Base-by-base conservation (phyloP, 768 basidiomycete genomes). In the Boletus tomentosulus region DNA sequence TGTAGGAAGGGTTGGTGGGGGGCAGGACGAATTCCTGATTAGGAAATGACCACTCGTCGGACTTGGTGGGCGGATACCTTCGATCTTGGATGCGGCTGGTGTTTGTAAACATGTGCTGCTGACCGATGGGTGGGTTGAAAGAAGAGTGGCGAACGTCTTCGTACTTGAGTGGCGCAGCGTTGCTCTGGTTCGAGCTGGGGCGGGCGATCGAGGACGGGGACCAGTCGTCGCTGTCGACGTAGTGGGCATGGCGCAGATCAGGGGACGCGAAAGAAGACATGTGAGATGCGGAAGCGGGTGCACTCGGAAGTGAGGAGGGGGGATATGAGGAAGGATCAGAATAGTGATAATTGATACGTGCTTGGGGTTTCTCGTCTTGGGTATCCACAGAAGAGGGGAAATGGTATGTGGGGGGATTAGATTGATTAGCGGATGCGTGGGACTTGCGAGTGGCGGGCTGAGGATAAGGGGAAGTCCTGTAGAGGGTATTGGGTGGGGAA, bases 21-120 rank as follows among this genome's bases (percentile, higher is more conserved):
- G 70, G 65, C 57, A 82, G 69, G 54, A 81, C 75, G 67, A 79
- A 85, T 46, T 86, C 84, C 61, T 72, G 71, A 66, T 74, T 76
- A 52, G 84, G 79, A 71, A 86, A 87, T 48, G 75, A 74, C 88
- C 87, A 89, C 58, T 87, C 85, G 66, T 78, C 78, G 77, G 83
- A 81, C 79, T 83, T 83, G 68, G 66, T 73, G 62, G 75, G 58
- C 12, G 58, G 70, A 57, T 61, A 76, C 70, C 84, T 79, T 66
- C 82, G 80, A 75, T 84, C 83, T 64, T 80, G 78, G 62, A 87
- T 86, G 68, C 87, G 87, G 67, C 82, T 78, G 66, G 85, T 77
- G 68, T 78, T 82, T 67, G 78, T 75, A 69, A 78, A 87, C 77
- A 87, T 80, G 53, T 80, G 81, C 70, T 78, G 76, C 68, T 78